Percentiles rank a stretch among this genome's conserved stretches.
These are phyloP conservation scores for Quambalaria eucalypti DNA, from an alignment of 1,284 basidiomycete genomes.

Conservation along the genomic window DNA sequence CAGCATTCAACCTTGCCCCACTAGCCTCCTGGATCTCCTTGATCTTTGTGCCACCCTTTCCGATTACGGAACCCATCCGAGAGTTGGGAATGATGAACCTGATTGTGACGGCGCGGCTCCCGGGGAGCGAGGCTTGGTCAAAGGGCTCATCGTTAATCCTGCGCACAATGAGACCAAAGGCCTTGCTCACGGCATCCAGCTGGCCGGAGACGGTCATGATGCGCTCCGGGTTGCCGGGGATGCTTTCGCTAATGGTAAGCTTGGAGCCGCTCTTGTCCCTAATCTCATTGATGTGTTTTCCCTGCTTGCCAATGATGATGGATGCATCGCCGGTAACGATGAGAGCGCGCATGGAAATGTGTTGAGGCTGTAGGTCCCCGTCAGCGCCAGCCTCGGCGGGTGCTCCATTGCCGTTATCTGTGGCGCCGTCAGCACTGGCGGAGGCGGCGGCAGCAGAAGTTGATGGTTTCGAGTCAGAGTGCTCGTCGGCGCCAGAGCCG, in stretches of 20 bases:
- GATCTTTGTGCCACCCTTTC: conserved; percentile 93
- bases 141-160: conserved; percentile 99
- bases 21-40: conserved; percentile 99
- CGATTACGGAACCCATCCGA: conserved; percentile 98
- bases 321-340: conserved; percentile 99
- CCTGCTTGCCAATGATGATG: conserved; percentile 95
- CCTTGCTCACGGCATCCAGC: conserved; percentile 97
- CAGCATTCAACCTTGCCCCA: conserved; percentile 88
- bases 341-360: conserved; percentile 52
- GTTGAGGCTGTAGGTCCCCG: conserved; percentile 9
- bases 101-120: conserved; percentile 94
- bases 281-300: conserved; percentile 96
- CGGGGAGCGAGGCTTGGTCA: conserved; percentile 91
- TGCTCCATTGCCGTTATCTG: conserved; percentile 12
- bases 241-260: conserved; percentile 46
- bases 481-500: conserved; percentile 13
- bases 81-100: conserved; percentile 96
- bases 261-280: conserved; percentile 91
- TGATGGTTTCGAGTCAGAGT: conserved; percentile 14
- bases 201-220: conserved; percentile 94
- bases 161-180: conserved; percentile 95
- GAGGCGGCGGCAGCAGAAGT: conserved; percentile 10
- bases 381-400: conserved; percentile 11
- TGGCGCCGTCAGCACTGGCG: conserved; percentile 12
- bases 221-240: conserved; percentile 80